A percentile compares a stretch with the other conserved stretches of the same genome.
phyloP scores from a whole-genome alignment of 371 early-diverging fungal genomes.

The Scutellospora calospora region DNA sequence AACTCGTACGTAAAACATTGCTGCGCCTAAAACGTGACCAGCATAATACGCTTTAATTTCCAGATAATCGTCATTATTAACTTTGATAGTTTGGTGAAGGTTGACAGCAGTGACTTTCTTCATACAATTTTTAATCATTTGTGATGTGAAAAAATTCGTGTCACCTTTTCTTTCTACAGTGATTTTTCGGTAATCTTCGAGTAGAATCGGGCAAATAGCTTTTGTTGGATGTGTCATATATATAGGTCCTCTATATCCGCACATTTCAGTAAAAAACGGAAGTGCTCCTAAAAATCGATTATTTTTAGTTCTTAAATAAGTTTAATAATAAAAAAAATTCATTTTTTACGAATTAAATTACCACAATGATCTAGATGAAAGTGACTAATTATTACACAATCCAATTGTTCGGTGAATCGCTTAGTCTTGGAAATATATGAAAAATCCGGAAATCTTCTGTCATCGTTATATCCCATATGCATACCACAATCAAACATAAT shows the following conservation, averaged over 20 bases:
- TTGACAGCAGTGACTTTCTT: conserved; percentile 91
- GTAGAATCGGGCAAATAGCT: conserved; percentile 90
- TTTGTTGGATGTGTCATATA: conserved; percentile 98
- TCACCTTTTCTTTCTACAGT: conserved; percentile 87
- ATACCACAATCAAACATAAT: conserved; percentile 99
- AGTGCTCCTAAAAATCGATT: conserved; percentile 61
- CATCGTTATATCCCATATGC: conserved; percentile 99
- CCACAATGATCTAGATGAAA: conserved; percentile 99
- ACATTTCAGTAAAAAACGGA: conserved; percentile 95
- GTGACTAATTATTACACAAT: conserved; percentile 94
- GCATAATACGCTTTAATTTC: conserved; percentile 96
- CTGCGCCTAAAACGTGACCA: conserved; percentile 98
- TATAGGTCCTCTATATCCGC: conserved; percentile 94
- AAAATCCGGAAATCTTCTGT: conserved; percentile 98
- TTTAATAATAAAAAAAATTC: background rate
- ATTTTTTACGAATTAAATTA: background rate
- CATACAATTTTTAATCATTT: conserved; percentile 89
- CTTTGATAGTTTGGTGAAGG: conserved; percentile 87
- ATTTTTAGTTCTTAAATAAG: background rate
- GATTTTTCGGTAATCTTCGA: conserved; percentile 94
- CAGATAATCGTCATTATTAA: conserved; percentile 74
- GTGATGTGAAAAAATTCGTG: conserved; percentile 85
- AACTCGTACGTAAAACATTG: conserved; percentile 91
- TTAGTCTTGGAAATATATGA: conserved; percentile 88
- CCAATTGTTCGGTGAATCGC: conserved; percentile 85